Percentiles rank a stretch among this genome's conserved stretches.
These are phyloP conservation scores for Vairimorpha necatrix DNA, from an alignment of 371 early-diverging fungal genomes.

Conservation along the genomic window DNA sequence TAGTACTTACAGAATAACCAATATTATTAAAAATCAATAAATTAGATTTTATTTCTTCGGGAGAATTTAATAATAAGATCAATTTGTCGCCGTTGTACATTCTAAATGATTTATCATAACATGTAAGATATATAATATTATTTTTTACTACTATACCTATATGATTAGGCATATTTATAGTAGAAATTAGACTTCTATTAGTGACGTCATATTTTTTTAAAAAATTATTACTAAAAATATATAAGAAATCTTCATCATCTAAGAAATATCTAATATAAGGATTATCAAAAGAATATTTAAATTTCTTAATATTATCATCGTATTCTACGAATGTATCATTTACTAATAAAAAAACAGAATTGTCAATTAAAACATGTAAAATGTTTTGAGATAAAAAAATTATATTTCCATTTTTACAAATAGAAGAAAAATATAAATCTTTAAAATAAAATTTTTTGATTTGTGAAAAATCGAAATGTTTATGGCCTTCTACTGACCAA, in stretches of 20 bases:
- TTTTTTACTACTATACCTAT: slow-evolving; percentile 10
- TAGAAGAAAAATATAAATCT: slow-evolving; percentile 1
- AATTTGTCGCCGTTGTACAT: slow-evolving; percentile 8
- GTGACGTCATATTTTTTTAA: slow-evolving; percentile 17
- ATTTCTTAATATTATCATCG: neutral
- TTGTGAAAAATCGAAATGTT: neutral
- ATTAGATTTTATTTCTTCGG: slow-evolving; percentile 17
- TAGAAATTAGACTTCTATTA: neutral
- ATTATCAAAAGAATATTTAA: neutral
- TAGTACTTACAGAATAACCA: neutral
- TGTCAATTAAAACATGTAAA: neutral
- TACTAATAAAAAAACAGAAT: neutral
- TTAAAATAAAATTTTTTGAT: neutral
- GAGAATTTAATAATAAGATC: neutral
- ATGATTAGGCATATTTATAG: slow-evolving; percentile 15
- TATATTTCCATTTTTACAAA: neutral
- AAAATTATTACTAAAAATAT: slow-evolving; percentile 1
- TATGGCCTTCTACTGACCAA: neutral
- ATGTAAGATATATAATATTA: slow-evolving; percentile 5
- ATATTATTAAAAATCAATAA: slow-evolving; percentile 15
- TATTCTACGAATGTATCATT: neutral
- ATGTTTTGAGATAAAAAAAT: slow-evolving; percentile 14
- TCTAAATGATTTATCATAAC: slow-evolving; percentile 26
- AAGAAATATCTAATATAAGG: slow-evolving; percentile 9
- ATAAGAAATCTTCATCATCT: slow-evolving; percentile 7